These are phyloP conservation scores for Penicillium freii DNA, from an alignment of 2,329 filamentous ascomycete species.

Conservation along the genomic window DNA sequence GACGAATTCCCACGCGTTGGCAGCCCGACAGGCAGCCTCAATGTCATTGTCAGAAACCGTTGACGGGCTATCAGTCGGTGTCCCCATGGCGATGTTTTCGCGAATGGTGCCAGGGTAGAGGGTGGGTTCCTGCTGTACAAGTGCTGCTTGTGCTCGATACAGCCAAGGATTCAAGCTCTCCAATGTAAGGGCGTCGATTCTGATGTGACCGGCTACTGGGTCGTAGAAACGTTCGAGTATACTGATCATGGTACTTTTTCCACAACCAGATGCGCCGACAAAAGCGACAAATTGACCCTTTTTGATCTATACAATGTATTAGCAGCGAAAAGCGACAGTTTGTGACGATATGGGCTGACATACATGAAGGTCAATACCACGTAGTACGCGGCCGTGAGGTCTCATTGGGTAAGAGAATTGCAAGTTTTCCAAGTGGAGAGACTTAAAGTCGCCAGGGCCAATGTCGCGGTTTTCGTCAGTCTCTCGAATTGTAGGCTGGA, in stretches of 20 bases:
- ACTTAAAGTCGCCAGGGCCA: conserved; percentile 30
- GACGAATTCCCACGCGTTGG: conserved; percentile 53
- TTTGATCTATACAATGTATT: conserved; percentile 33
- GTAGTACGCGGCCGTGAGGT: conserved; percentile 26
- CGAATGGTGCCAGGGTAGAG: conserved; percentile 68
- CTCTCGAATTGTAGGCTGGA: conserved; percentile 42
- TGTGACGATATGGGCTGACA: neutral
- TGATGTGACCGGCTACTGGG: conserved; percentile 60
- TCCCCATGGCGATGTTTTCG: conserved; percentile 68
- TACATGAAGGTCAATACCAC: conserved; percentile 27
- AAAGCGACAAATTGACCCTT: conserved; percentile 55
- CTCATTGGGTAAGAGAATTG: conserved; percentile 37
- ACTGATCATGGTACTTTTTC: conserved; percentile 66
- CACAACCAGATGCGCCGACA: conserved; percentile 58
- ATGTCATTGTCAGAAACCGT: conserved; percentile 33
- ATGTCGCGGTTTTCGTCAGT: conserved; percentile 42
- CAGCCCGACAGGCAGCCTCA: conserved; percentile 35
- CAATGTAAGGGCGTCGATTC: conserved; percentile 63
- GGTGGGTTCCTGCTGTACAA: conserved; percentile 73
- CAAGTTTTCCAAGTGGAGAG: conserved; percentile 46
- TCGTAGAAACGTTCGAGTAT: conserved; percentile 69
- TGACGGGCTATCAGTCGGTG: conserved; percentile 35
- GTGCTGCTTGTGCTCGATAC: conserved; percentile 64
- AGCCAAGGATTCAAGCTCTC: conserved; percentile 56
- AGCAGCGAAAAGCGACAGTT: neutral